Conservation (phyloP, 2,329 filamentous ascomycete genomes). For the Metarhizium humberi region DNA sequence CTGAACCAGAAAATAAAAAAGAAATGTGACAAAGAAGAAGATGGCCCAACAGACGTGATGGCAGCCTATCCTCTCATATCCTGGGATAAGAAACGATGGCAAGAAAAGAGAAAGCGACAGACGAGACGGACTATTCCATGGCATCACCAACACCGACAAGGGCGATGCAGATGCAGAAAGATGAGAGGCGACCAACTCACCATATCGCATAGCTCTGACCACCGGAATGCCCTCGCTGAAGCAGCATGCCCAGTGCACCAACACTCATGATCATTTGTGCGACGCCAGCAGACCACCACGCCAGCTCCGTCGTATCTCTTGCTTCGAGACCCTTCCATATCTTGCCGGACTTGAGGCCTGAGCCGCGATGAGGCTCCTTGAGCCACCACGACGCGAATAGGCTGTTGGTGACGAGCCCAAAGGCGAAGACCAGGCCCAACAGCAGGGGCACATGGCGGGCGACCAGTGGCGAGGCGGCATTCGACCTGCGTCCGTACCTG, state of each 20-base stretch:
- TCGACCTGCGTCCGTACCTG: conserved; percentile 33
- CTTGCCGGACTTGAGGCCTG: conserved; percentile 35
- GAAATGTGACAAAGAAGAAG: background rate
- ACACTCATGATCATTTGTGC: conserved; percentile 32
- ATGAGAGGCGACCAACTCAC: conserved; percentile 22
- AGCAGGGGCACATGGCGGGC: conserved; percentile 29
- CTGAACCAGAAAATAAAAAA: background rate
- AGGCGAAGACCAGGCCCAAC: conserved; percentile 23
- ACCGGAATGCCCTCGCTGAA: conserved; percentile 36
- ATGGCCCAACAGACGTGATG: too few relatives aligned
- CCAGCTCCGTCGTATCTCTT: conserved; percentile 39
- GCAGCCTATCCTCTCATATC: background rate
- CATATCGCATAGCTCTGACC: conserved; percentile 39
- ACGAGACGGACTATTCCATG: too few relatives aligned
- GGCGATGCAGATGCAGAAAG: background rate
- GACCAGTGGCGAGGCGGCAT: conserved; percentile 30
- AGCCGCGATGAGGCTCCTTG: conserved; percentile 27
- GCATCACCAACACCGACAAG: background rate
- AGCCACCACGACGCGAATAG: conserved; percentile 40
- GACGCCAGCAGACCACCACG: conserved; percentile 37
- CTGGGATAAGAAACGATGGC: too few relatives aligned
- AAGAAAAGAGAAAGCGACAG: too few relatives aligned
- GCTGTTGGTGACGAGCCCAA: conserved; percentile 29
- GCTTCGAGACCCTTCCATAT: conserved; percentile 29
- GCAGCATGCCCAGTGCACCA: conserved; percentile 31